These are phyloP conservation scores for Astrothelium macrocarpum DNA, from an alignment of 495 filamentous ascomycete species.

Conservation along the genomic window DNA sequence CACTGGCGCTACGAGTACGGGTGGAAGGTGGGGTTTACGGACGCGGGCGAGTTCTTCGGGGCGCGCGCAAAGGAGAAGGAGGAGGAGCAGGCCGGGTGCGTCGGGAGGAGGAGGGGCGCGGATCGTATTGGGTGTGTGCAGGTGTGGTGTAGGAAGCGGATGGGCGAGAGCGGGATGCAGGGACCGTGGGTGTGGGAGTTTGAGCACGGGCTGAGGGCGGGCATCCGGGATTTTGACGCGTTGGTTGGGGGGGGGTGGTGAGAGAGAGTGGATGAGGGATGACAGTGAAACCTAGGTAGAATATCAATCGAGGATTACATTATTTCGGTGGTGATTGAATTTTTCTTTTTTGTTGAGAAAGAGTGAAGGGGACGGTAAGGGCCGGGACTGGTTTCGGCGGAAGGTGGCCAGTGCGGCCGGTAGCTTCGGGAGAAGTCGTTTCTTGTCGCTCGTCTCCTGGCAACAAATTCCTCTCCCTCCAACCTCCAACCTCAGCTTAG, in stretches of 20 bases:
- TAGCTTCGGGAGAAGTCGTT: slow-evolving; percentile 6
- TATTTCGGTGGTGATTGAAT: background rate
- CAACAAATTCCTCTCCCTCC: slow-evolving; percentile 2
- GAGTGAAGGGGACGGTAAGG: background rate
- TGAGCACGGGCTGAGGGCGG: slow-evolving; percentile 44
- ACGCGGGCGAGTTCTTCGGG: slow-evolving; percentile 41
- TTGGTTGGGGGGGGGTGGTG: background rate
- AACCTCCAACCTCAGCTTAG: background rate
- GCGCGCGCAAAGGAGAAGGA: too few species aligned
- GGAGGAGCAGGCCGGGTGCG: too few species aligned
- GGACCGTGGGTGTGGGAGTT: slow-evolving; percentile 41
- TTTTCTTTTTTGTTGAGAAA: background rate
- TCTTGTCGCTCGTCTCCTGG: slow-evolving; percentile 1
- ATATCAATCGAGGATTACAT: background rate
- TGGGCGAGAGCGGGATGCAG: slow-evolving; percentile 36
- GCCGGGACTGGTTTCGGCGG: background rate
- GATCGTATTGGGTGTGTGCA: slow-evolving; percentile 47
- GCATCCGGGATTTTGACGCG: slow-evolving; percentile 34
- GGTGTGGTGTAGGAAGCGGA: slow-evolving; percentile 45
- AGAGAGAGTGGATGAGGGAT: background rate
- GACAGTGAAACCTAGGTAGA: background rate
- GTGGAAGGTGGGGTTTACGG: slow-evolving; percentile 44
- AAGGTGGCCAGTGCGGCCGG: background rate
- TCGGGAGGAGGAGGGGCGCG: slow-evolving; percentile 26
- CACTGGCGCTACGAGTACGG: slow-evolving; percentile 43